Evolutionary conservation across 495 filamentous ascomycete genomes (phyloP).

Genomic region (Trichoderma orchidacearum): DNA sequence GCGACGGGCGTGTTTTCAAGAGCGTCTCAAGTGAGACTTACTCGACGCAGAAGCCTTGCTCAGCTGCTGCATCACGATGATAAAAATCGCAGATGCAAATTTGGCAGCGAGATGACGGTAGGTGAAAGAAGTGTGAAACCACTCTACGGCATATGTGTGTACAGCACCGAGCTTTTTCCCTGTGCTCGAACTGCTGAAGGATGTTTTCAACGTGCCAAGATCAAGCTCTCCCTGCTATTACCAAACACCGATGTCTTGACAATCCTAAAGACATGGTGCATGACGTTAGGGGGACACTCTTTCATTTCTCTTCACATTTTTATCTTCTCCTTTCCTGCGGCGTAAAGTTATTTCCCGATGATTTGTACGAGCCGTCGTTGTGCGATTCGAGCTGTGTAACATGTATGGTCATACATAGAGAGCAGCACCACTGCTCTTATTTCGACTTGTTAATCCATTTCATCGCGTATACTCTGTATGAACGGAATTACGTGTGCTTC

Average conservation of each 20-base stretch:
- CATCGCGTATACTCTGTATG: too few relatives aligned
- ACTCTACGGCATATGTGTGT: constrained; percentile 90
- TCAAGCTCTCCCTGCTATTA: constrained; percentile 61
- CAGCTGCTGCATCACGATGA: too few relatives aligned
- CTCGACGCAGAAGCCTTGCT: not conserved
- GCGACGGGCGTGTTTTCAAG: too few relatives aligned
- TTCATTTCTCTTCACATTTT: not conserved
- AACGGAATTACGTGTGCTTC: too few relatives aligned
- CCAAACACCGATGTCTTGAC: constrained; percentile 66
- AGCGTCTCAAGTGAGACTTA: too few relatives aligned
- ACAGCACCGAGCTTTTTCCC: constrained; percentile 64
- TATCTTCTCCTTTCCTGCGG: not conserved
- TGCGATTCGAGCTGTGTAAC: too few relatives aligned
- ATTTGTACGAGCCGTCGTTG: not conserved
- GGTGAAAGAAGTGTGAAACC: not conserved
- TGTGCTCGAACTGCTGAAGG: constrained; percentile 91
- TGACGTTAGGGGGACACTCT: constrained; percentile 72
- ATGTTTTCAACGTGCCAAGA: constrained; percentile 93
- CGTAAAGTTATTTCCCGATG: not conserved
- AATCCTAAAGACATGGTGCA: constrained; percentile 60
- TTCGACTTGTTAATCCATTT: too few relatives aligned
- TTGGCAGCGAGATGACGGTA: not conserved
- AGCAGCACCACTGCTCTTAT: too few relatives aligned
- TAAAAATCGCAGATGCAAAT: not conserved
- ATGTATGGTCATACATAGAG: too few relatives aligned